Conservation (phyloP, 345 rosid genomes). For the Limnanthes douglasii region DNA sequence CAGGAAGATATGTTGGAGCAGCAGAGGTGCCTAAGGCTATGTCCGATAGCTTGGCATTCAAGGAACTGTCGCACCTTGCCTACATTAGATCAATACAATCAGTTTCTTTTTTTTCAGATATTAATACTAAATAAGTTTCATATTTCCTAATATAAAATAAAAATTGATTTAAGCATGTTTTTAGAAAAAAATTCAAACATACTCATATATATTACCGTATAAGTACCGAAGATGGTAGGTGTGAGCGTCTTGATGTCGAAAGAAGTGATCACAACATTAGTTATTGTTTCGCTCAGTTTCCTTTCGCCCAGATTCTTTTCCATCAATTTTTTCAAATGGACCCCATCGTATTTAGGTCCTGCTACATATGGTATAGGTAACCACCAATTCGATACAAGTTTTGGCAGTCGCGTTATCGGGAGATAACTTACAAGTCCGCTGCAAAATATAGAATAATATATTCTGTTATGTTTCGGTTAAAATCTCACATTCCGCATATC, state of each 20-base stretch:
- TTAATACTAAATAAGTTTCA: slow-evolving; percentile 41
- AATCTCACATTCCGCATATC: too few relatives aligned
- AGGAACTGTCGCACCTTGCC: slow-evolving; percentile 12
- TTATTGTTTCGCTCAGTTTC: slow-evolving; percentile 40
- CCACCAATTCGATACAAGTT: slow-evolving; percentile 24
- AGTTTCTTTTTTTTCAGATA: slow-evolving; percentile 53
- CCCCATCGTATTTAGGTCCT: slow-evolving; percentile 64
- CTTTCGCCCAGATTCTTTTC: slow-evolving; percentile 17
- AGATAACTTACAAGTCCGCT: too few relatives aligned
- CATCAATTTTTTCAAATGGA: slow-evolving; percentile 25
- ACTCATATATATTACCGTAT: slow-evolving; percentile 40
- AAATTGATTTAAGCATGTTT: background rate
- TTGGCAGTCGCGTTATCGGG: slow-evolving; percentile 19
- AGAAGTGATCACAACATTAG: slow-evolving; percentile 49
- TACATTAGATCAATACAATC: slow-evolving; percentile 3
- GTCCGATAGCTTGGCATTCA: slow-evolving; percentile 45
- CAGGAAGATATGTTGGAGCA: slow-evolving; percentile 64
- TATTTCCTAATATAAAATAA: slow-evolving; percentile 16
- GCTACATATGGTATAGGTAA: too few relatives aligned
- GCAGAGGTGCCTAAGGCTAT: slow-evolving; percentile 63
- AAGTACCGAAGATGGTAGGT: slow-evolving; percentile 51
- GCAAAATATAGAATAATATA: too few relatives aligned
- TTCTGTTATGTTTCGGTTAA: too few relatives aligned
- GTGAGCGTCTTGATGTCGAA: slow-evolving; percentile 59
- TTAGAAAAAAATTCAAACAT: background rate